These are phyloP conservation scores for Myriosclerotinia scirpicola DNA, from an alignment of 2,329 filamentous ascomycete species.

Conservation along the genomic window DNA sequence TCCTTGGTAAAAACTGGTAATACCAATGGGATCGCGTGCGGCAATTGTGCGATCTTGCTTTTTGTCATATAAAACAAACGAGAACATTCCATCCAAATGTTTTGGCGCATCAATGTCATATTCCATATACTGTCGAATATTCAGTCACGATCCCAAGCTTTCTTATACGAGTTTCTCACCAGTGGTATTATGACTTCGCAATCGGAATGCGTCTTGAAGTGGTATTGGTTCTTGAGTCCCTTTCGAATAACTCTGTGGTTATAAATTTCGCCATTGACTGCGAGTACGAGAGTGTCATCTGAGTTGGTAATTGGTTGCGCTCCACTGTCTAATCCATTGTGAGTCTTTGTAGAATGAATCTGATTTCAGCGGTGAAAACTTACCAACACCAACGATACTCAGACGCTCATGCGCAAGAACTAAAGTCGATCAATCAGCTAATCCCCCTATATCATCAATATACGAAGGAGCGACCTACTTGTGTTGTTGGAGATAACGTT, in stretches of 20 bases:
- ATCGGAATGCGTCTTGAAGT: slow-evolving; percentile 98
- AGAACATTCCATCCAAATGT: slow-evolving; percentile 98
- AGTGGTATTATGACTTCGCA: slow-evolving; percentile 98
- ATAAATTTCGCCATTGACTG: slow-evolving; percentile 99
- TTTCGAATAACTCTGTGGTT: slow-evolving; percentile 97
- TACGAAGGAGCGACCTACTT: slow-evolving; percentile 58
- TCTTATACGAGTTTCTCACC: slow-evolving; percentile 52
- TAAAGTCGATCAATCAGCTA: slow-evolving; percentile 44
- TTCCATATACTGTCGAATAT: slow-evolving; percentile 71
- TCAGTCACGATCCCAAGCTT: slow-evolving; percentile 19
- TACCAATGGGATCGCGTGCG: slow-evolving; percentile 92
- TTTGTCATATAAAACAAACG: slow-evolving; percentile 97
- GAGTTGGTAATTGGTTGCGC: slow-evolving; percentile 94
- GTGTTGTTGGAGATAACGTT: slow-evolving; percentile 88
- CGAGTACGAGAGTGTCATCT: slow-evolving; percentile 82
- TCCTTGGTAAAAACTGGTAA: slow-evolving; percentile 97
- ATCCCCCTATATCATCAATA: background rate
- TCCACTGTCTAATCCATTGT: slow-evolving; percentile 62
- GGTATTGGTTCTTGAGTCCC: slow-evolving; percentile 76
- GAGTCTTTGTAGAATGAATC: slow-evolving; percentile 6
- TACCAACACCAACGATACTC: slow-evolving; percentile 84
- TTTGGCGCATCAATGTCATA: slow-evolving; percentile 90
- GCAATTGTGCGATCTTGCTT: slow-evolving; percentile 87
- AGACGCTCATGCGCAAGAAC: slow-evolving; percentile 96
- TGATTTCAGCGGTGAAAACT: slow-evolving; percentile 10